Conservation (phyloP, 2,329 filamentous ascomycete genomes). For the Diaporthe sp. region DNA sequence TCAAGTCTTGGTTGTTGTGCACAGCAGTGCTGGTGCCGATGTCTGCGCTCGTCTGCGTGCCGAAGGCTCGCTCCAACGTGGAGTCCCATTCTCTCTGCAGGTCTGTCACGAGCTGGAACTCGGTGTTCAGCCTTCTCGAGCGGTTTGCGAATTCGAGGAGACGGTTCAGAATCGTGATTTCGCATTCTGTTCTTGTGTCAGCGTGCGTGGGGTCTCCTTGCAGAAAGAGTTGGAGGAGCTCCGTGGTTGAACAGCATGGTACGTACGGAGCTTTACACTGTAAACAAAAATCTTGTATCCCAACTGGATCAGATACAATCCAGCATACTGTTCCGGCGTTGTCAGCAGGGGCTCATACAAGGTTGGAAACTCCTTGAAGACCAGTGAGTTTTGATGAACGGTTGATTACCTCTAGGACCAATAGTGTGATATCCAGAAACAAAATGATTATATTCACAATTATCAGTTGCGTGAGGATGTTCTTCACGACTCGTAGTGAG, state of each 20-base stretch:
- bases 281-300: conserved; percentile 26
- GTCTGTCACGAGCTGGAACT: conserved; percentile 5
- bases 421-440: background rate
- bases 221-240: accelerated
- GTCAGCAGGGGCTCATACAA: background rate
- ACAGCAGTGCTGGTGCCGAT: background rate
- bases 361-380: no score
- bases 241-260: background rate
- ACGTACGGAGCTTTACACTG: conserved; percentile 34
- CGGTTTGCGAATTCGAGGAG: conserved; percentile 36
- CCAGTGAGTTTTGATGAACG: background rate
- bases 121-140: background rate
- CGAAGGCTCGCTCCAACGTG: conserved; percentile 7
- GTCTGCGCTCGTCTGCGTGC: conserved; percentile 14
- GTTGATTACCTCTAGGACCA: conserved; percentile 6
- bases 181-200: conserved; percentile 21
- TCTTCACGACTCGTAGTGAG: conserved; percentile 3
- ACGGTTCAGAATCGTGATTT: conserved; percentile 36
- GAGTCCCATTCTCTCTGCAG: conserved; percentile 29
- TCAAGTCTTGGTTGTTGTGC: background rate
- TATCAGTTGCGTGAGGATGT: conserved; percentile 16
- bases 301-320: conserved; percentile 1
- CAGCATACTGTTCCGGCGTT: background rate
- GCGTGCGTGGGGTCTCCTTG: background rate
- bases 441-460: conserved; percentile 13